Evolutionary conservation across 352 stramenopile genomes (phyloP).

Genomic region (Pythium rhizo-oryzae): DNA sequence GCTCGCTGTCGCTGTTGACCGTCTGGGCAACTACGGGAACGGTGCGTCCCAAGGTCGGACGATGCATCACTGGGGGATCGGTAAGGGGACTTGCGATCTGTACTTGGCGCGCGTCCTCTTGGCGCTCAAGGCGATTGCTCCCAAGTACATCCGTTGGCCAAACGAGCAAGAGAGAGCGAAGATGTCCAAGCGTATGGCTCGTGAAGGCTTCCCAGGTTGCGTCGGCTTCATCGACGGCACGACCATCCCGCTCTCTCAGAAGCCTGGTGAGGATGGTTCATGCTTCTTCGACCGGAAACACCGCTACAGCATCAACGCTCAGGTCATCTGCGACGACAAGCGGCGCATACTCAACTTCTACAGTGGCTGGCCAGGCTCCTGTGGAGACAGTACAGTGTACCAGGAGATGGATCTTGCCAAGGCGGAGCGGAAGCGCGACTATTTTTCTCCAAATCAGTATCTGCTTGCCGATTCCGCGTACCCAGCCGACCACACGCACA

Average conservation of each 20-base stretch:
- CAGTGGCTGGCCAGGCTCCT: neutral
- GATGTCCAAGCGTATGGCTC: neutral
- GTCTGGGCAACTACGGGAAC: neutral
- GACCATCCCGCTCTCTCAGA: neutral
- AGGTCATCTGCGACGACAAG: neutral
- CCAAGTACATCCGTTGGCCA: neutral
- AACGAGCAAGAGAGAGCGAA: neutral
- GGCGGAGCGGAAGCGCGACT: neutral
- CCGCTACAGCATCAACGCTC: neutral
- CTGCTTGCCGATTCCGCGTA: neutral
- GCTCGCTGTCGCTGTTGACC: neutral
- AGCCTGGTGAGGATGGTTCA: neutral
- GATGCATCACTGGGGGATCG: neutral
- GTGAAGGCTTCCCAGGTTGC: neutral
- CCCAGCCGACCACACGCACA: neutral
- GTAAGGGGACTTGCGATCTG: neutral
- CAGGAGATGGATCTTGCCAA: neutral
- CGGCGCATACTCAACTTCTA: neutral
- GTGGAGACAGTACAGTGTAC: neutral
- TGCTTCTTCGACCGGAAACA: neutral
- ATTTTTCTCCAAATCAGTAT: neutral
- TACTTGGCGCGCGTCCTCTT: neutral
- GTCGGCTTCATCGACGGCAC: neutral
- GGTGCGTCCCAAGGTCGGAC: neutral
- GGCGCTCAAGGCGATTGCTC: neutral